phyloP scores from a whole-genome alignment of 805 yeast genomes.

The Saccharomycopsis sp. region DNA sequence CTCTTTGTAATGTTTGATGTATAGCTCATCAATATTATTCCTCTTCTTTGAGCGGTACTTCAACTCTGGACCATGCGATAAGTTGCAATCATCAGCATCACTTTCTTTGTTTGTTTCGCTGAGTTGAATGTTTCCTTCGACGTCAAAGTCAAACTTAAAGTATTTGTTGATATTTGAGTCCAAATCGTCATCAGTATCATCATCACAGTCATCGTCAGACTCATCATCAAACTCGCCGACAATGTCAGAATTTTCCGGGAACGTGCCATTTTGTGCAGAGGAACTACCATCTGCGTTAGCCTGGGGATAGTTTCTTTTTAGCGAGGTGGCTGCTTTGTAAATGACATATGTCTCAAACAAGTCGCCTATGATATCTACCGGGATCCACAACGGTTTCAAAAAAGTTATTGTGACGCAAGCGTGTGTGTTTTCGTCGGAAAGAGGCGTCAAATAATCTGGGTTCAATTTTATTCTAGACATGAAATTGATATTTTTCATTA shows the following conservation, averaged over 20 bases:
- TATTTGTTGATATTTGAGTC: neutral
- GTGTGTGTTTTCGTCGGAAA: slow-evolving; percentile 5
- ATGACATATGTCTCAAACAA: slow-evolving; percentile 7
- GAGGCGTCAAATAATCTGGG: neutral
- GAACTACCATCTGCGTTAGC: neutral
- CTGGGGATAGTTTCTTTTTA: neutral
- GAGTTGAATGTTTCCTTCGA: neutral
- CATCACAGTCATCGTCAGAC: neutral
- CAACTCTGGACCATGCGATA: neutral
- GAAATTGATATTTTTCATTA: slow-evolving; percentile 3
- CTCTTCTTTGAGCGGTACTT: slow-evolving; percentile 9
- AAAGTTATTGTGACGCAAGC: slow-evolving; percentile 9
- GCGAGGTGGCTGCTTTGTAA: slow-evolving; percentile 1
- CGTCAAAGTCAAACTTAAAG: neutral
- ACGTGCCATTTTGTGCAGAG: neutral
- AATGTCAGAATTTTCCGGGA: neutral
- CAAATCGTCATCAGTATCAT: neutral
- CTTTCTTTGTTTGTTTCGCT: neutral
- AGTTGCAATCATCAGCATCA: neutral
- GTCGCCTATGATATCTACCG: slow-evolving; percentile 7
- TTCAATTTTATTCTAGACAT: slow-evolving; percentile 1
- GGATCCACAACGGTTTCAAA: slow-evolving; percentile 9
- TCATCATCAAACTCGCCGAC: neutral
- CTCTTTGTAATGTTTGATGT: slow-evolving; percentile 8
- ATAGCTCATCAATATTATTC: slow-evolving; percentile 9